Evolutionary conservation across 192 early-diverging fungal species (phyloP).

Genomic region (Coemansia sp.): DNA sequence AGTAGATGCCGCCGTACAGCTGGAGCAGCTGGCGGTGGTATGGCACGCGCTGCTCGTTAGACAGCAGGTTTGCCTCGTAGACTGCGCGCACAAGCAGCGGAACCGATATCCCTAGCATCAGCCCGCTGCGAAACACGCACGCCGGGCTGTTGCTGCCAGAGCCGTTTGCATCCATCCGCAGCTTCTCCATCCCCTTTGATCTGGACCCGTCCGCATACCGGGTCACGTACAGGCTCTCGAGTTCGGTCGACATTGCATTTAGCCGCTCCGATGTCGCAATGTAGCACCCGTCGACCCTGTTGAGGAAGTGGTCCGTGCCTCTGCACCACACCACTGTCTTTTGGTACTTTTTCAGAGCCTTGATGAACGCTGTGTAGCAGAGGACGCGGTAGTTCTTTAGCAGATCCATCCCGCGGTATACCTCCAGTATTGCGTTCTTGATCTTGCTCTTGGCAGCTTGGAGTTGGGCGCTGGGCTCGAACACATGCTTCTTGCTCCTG

Average conservation of each 20-base stretch:
- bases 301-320: constrained; percentile 55
- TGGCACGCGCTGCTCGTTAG: constrained; percentile 48
- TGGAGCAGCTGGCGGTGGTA: constrained; percentile 58
- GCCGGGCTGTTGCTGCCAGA: constrained; percentile 23
- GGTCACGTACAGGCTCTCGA: constrained; percentile 64
- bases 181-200: constrained; percentile 63
- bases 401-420: constrained; percentile 70
- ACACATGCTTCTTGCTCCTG: not conserved
- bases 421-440: constrained; percentile 70
- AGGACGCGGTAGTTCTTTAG: constrained; percentile 68
- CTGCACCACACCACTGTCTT: constrained; percentile 57
- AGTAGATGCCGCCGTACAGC: constrained; percentile 65
- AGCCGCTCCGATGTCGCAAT: constrained; percentile 61
- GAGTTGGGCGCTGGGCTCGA: constrained; percentile 43
- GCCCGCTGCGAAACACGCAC: constrained; percentile 56
- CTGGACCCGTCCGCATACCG: constrained; percentile 66
- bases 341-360: constrained; percentile 79
- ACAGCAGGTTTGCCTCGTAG: constrained; percentile 48
- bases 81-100: constrained; percentile 57
- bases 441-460: constrained; percentile 48
- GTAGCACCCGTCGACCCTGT: constrained; percentile 56
- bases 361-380: constrained; percentile 68
- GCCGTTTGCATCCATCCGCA: constrained; percentile 55
- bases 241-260: constrained; percentile 59
- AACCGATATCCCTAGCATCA: constrained; percentile 61